Conservation (phyloP, 2,329 filamentous ascomycete genomes). For the Pleoardoris graminearum region DNA sequence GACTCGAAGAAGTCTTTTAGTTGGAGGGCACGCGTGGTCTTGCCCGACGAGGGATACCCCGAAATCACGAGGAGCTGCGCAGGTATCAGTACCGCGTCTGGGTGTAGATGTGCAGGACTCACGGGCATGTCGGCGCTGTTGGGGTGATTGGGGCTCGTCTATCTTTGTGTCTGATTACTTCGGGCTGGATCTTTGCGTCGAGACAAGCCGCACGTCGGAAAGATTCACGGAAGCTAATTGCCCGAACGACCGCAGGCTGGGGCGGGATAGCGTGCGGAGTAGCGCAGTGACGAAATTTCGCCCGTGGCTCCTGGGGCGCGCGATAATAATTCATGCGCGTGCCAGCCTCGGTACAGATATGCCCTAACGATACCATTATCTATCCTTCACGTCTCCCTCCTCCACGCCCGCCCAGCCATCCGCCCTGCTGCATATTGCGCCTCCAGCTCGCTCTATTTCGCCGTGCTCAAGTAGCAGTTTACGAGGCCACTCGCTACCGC, state of each 20-base stretch:
- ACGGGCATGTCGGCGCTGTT: conserved; percentile 30
- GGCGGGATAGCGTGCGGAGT: conserved; percentile 2
- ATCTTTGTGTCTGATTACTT: neutral
- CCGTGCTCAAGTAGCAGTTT: conserved; percentile 21
- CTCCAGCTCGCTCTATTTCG: conserved; percentile 18
- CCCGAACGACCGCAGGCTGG: neutral
- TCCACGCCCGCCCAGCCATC: conserved; percentile 10
- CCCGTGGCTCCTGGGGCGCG: conserved; percentile 1
- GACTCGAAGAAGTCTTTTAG: conserved; percentile 66
- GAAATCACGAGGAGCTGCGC: conserved; percentile 63
- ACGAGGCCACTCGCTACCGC: conserved; percentile 25
- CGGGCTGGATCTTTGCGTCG: conserved; percentile 12
- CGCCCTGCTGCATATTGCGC: neutral
- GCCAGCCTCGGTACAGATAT: conserved; percentile 13
- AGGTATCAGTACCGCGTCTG: conserved; percentile 23
- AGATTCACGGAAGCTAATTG: conserved; percentile 8
- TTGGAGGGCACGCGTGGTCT: conserved; percentile 64
- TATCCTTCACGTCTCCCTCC: conserved; percentile 3
- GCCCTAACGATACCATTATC: no score
- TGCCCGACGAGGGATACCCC: conserved; percentile 66
- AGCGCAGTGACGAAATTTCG: conserved; percentile 15
- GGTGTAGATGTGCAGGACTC: conserved; percentile 10
- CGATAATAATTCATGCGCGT: conserved; percentile 8
- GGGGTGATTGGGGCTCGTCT: neutral
- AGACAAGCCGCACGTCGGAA: conserved; percentile 15